A percentile compares a stretch with the other conserved stretches of the same genome.
Evolutionary conservation across 805 yeast species (phyloP).

Genomic region (Zygoascus biomembranicola): DNA sequence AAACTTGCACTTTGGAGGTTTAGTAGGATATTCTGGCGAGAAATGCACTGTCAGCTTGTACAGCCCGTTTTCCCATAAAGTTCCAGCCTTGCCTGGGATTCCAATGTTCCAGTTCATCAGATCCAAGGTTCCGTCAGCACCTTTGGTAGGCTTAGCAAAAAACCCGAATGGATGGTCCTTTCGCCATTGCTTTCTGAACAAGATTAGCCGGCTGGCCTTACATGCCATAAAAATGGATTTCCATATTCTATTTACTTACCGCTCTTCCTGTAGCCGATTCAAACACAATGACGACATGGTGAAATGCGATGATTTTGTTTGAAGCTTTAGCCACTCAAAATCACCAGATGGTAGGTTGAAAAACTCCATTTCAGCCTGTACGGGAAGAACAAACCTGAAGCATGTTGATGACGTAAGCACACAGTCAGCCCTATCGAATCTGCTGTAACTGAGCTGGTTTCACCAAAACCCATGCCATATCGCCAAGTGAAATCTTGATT

Average conservation of each 20-base stretch:
- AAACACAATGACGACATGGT: constrained; percentile 52
- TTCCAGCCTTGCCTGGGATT: constrained; percentile 83
- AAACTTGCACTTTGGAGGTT: constrained; percentile 90
- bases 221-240: background rate
- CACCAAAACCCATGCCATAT: too few species aligned
- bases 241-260: constrained; percentile 32
- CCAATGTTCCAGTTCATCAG: constrained; percentile 89
- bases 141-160: constrained; percentile 80
- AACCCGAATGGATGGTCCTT: constrained; percentile 98
- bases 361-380: too few species aligned
- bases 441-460: too few species aligned
- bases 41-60: constrained; percentile 77
- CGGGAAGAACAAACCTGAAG: too few species aligned
- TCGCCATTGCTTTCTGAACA: constrained; percentile 83
- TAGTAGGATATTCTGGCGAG: constrained; percentile 87
- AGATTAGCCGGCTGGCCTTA: background rate
- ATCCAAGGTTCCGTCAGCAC: constrained; percentile 76
- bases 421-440: too few species aligned
- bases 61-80: constrained; percentile 86
- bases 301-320: too few species aligned
- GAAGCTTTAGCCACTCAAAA: too few species aligned
- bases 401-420: too few species aligned
- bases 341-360: too few species aligned
- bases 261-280: constrained; percentile 84
- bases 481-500: too few species aligned